Evolutionary conservation across 2,329 filamentous ascomycete genomes (phyloP).

Genomic region (Xylariaceae sp.): DNA sequence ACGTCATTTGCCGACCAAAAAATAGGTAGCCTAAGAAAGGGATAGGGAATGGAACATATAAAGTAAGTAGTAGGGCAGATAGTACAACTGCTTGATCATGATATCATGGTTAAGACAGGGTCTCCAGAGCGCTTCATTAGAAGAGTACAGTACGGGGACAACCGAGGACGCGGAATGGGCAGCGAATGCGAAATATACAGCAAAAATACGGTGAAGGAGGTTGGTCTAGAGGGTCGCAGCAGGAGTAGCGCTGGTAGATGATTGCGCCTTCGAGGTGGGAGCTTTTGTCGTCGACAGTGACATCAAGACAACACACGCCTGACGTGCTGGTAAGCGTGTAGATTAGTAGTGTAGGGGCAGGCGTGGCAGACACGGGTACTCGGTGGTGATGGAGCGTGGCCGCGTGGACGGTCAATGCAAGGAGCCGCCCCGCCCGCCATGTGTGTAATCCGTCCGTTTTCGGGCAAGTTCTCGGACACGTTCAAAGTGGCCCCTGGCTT

Average conservation of each 20-base stretch:
- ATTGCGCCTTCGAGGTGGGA: too few species aligned
- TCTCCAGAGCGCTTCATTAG: constrained; percentile 6
- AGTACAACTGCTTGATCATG: constrained; percentile 21
- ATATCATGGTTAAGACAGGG: constrained; percentile 11
- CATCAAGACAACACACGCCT: too few species aligned
- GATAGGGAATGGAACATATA: constrained; percentile 9
- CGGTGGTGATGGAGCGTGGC: too few species aligned
- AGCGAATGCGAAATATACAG: neutral
- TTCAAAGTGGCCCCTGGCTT: too few species aligned
- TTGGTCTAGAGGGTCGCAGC: neutral
- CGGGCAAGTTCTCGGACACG: too few species aligned
- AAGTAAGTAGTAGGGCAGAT: constrained; percentile 9
- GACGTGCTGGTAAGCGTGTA: too few species aligned
- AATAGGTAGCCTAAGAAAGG: neutral
- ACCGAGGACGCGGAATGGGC: neutral
- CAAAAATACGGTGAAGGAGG: neutral
- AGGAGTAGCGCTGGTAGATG: neutral
- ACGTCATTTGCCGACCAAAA: constrained; percentile 48
- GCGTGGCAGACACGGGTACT: too few species aligned
- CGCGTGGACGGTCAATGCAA: too few species aligned
- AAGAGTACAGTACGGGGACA: neutral
- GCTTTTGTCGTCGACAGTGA: too few species aligned
- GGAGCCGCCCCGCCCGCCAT: too few species aligned
- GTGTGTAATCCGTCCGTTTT: too few species aligned
- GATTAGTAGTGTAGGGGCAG: too few species aligned